Conservation (phyloP, 345 rosid species). For the Moringa oleifera region DNA sequence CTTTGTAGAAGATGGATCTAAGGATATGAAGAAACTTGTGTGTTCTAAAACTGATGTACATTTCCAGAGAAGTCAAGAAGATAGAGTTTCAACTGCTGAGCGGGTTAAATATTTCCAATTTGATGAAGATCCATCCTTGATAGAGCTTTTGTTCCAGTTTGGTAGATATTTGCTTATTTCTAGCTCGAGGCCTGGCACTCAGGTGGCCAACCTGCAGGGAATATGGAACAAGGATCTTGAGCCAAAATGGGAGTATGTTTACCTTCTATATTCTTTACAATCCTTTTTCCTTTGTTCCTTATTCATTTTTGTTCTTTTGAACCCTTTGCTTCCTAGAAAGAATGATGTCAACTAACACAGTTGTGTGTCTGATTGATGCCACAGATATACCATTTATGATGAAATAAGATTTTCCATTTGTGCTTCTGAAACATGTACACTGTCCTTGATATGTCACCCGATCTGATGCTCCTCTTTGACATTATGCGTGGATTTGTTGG, state of each 20-base stretch:
- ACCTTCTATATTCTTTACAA: background rate
- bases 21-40: constrained; percentile 13
- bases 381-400: no score
- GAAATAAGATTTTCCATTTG: no score
- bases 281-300: constrained; percentile 1
- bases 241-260: constrained; percentile 88
- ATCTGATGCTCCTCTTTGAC: no score
- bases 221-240: constrained; percentile 82
- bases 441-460: no score
- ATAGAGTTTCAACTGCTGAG: constrained; percentile 51
- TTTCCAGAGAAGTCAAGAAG: constrained; percentile 14
- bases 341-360: no score
- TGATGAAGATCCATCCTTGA: constrained; percentile 82
- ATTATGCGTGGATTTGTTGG: no score
- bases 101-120: constrained; percentile 64
- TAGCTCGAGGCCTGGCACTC: constrained; percentile 87
- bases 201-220: constrained; percentile 88
- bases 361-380: no score
- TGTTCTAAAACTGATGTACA: constrained; percentile 13
- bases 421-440: no score
- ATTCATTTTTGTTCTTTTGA: background rate
- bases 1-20: constrained; percentile 8
- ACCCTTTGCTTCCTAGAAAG: constrained; percentile 2
- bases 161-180: constrained; percentile 88
- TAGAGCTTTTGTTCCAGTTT: constrained; percentile 77